Evolutionary conservation across 495 filamentous ascomycete species (phyloP).

Genomic region (Xylaria acuta): DNA sequence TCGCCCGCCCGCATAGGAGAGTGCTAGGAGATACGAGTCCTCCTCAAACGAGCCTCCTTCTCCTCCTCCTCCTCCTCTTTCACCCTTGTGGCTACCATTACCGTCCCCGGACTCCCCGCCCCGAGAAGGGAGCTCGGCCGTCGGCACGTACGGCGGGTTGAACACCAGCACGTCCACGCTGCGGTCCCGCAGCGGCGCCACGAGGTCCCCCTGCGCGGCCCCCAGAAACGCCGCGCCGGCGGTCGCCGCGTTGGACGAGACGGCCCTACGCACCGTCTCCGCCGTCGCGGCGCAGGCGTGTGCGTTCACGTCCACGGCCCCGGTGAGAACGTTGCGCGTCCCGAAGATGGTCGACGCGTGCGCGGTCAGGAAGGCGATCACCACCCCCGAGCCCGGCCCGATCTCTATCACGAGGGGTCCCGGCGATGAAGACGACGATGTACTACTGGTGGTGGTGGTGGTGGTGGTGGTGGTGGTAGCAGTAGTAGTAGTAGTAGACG

Average conservation of each 20-base stretch:
- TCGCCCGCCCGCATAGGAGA: slow-evolving; percentile 85
- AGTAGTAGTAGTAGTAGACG: slow-evolving; percentile 34
- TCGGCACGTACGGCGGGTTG: slow-evolving; percentile 97
- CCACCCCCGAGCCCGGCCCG: slow-evolving; percentile 88
- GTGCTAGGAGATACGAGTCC: slow-evolving; percentile 79
- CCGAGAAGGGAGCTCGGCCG: slow-evolving; percentile 64
- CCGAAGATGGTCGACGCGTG: slow-evolving; percentile 77
- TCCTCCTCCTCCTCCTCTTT: background rate
- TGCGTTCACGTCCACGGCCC: slow-evolving; percentile 81
- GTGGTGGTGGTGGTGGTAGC: background rate
- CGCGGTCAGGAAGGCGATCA: slow-evolving; percentile 83
- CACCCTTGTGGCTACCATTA: background rate
- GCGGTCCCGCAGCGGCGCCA: slow-evolving; percentile 58
- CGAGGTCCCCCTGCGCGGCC: slow-evolving; percentile 70
- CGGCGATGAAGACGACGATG: background rate
- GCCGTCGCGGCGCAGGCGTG: slow-evolving; percentile 75
- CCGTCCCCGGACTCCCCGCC: background rate
- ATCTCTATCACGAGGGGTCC: slow-evolving; percentile 78
- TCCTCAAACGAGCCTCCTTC: slow-evolving; percentile 58
- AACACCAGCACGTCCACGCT: slow-evolving; percentile 86
- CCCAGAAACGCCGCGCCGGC: slow-evolving; percentile 59
- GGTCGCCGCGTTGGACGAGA: slow-evolving; percentile 40
- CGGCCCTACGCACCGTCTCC: slow-evolving; percentile 66
- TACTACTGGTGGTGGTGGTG: background rate
- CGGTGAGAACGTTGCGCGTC: slow-evolving; percentile 67